Evolutionary conservation across 192 early-diverging fungal genomes (phyloP), one percentile per base, ranked within the genome.

Genomic region (Backusella morwellensis): DNA sequence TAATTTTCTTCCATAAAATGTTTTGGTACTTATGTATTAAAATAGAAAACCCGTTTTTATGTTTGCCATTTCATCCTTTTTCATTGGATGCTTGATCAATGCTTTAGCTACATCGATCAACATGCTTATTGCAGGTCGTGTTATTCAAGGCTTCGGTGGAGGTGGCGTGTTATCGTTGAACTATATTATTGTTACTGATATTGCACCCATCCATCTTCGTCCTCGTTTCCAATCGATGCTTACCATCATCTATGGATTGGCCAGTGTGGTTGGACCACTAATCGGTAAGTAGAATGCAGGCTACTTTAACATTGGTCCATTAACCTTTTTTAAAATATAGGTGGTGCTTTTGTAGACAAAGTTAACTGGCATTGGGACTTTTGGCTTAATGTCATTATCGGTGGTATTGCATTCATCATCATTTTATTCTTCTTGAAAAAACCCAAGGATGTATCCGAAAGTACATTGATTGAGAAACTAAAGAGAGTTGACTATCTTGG

Each of bases 321-420:
- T 34, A 56, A 19, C 40, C 68, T 56, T 5, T 42, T 41, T 21
- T 54, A 17, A 34, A 32, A 35, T 90, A 35, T 90, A 35, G 93
- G 93, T 56, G 93, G 93, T 23, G 86, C 86, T 8, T 92, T 94
- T 71, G 83, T 88, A 0, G 91, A 93, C 32, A 81, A 89, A 68
- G 73, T 87, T 8, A 85, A 84, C 4, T 94, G 93, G 93, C 86
- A 88, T n/a, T 94, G 92, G 92, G 88, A 85, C 17, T 94, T 93
- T 78, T 93, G 86, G 81, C 15, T 82, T 4, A 78, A 71, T 70
- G 44, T 77, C 21, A 82, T 78, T 44, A 42, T 82, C 6, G 56
- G 72, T 19, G 70, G 32, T 15, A 21, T 74, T 38, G 56, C 77
- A 8, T 73, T 76, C 26, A 34, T 69, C 6, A 15, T 77, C 35